Conservation (phyloP, 2,329 filamentous ascomycete species). For the Phialocephala subalpina region DNA sequence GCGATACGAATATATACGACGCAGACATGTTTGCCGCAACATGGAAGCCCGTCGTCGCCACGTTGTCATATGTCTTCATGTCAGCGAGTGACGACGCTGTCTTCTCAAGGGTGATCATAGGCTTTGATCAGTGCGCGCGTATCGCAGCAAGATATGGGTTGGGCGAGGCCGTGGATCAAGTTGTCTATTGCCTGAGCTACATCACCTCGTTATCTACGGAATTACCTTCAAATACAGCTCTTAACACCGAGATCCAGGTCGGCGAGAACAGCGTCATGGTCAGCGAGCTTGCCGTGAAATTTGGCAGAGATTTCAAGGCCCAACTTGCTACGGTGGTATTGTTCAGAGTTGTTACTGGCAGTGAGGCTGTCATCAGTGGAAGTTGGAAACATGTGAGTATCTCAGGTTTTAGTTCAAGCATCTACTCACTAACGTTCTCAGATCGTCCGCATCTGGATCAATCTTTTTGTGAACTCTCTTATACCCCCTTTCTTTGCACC, state of each 20-base stretch:
- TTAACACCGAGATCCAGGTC: constrained; percentile 96
- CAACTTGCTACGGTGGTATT: constrained; percentile 95
- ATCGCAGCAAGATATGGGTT: constrained; percentile 88
- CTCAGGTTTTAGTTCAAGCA: constrained; percentile 12
- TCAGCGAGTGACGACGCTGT: constrained; percentile 97
- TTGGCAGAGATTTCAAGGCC: constrained; percentile 91
- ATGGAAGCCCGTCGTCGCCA: constrained; percentile 94
- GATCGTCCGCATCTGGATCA: constrained; percentile 91
- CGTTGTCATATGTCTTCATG: constrained; percentile 98
- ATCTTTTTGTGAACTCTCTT: constrained; percentile 94
- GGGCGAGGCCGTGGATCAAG: constrained; percentile 88
- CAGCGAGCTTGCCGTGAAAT: constrained; percentile 94
- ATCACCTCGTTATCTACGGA: constrained; percentile 89
- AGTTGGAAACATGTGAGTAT: constrained; percentile 80
- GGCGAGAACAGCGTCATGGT: constrained; percentile 97
- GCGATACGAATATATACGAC: constrained; percentile 93
- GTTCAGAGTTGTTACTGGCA: constrained; percentile 89
- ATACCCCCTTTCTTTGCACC: constrained; percentile 82
- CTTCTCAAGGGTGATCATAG: constrained; percentile 90
- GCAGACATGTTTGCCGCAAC: constrained; percentile 97
- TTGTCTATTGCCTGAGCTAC: constrained; percentile 86
- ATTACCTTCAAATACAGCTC: constrained; percentile 77
- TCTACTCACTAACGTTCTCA: constrained; percentile 54
- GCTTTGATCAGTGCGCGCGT: constrained; percentile 94
- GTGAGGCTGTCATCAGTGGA: constrained; percentile 77